Evolutionary conservation across 1,284 basidiomycete species (phyloP), one percentile per base, ranked within the genome.

Genomic region (Hymenochaete sp.): DNA sequence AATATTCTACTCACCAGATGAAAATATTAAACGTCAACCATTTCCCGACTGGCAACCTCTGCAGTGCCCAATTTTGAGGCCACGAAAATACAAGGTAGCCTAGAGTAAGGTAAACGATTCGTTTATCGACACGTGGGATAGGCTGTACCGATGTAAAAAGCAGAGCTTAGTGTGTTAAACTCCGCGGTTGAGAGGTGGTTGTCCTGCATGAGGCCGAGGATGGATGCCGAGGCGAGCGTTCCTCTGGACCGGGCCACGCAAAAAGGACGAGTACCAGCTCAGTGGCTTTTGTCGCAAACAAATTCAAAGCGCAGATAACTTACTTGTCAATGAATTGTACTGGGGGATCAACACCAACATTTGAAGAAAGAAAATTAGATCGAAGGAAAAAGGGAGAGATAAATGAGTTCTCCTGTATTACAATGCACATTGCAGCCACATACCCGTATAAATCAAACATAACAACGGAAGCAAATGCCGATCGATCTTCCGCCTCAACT

Each of bases 131-230:
- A 14, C 5, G 35, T 27, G 24, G 44, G 44, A 27, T 44, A 10
- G 3, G 42, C 19, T 45, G 47, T 44, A 42, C 61, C 63, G 36
- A 62, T 54, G 48, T 64, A 63, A 53, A 65, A 65, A 3, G 60
- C 59, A 1, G 60, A 54, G 21, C 56, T 53, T 21, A 62, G 52
- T 28, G 55, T 59, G 45, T 61, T 62, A 41, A 54, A 54, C 35
- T 60, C 44, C 21, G 57, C 55, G 7, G 47, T 54, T 29, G 55
- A 53, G 3, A 62, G 56, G 4, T 61, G 50, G 19, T 52, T 52
- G 43, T 58, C 57, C n/a, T 45, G 45, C 21, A 56, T 38, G 43
- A 60, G 53, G 9, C 59, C 59, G 19, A 60, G 55, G 37, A 59
- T 56, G 14, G 53, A 52, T 7, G 56, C 49, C 11, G 57, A 53